phyloP scores from a whole-genome alignment of 179 eudicot species.

The Corrigiola litoralis region DNA sequence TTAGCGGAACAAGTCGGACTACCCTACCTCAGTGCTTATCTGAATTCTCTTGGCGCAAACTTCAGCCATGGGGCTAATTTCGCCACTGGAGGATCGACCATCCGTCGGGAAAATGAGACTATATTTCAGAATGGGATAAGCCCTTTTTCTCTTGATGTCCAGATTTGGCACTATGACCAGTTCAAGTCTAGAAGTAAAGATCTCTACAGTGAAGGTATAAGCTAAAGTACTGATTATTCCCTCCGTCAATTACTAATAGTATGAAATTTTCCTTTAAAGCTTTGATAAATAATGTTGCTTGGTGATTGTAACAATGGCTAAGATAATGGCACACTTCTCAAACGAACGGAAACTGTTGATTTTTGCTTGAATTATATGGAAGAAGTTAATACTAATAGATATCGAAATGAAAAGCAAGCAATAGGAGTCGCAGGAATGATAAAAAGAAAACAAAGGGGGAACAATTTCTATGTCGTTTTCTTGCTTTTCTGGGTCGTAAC shows the following conservation, averaged over 20 bases:
- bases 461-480: not conserved
- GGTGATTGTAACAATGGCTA: too few species aligned
- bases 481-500: not conserved
- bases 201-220: slow-evolving; percentile 47
- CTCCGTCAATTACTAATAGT: not conserved
- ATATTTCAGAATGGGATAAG: slow-evolving; percentile 53
- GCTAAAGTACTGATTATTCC: not conserved
- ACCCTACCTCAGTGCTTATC: slow-evolving; percentile 74
- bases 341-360: too few species aligned
- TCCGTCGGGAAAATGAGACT: slow-evolving; percentile 50
- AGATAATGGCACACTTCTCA: too few species aligned
- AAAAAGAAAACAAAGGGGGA: too few species aligned
- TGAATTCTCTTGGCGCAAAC: slow-evolving; percentile 58
- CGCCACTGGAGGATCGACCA: slow-evolving; percentile 81
- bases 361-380: too few species aligned
- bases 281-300: not conserved
- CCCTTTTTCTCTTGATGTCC: slow-evolving; percentile 75
- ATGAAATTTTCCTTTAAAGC: not conserved
- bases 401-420: too few species aligned
- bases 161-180: slow-evolving; percentile 55
- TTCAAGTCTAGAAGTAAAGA: slow-evolving; percentile 48
- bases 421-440: too few species aligned
- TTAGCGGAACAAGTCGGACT: slow-evolving; percentile 61
- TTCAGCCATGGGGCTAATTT: slow-evolving; percentile 84
- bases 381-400: too few species aligned